These are phyloP conservation scores for Cryptococcus jaspeensis DNA, from an alignment of 1,284 basidiomycete species.

Conservation along the genomic window DNA sequence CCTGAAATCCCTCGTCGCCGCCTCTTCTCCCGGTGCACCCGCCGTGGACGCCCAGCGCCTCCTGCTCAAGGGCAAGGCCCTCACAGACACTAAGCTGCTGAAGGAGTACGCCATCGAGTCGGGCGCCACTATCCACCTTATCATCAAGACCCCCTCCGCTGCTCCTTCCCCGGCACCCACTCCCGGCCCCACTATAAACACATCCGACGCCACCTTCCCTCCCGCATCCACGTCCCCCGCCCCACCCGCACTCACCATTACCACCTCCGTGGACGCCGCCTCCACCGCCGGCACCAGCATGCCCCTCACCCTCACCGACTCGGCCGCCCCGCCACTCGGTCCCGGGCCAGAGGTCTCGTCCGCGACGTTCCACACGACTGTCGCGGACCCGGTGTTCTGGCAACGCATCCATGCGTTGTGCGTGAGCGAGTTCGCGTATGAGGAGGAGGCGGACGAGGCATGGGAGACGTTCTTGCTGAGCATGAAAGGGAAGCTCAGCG, in stretches of 20 bases:
- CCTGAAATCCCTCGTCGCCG: conserved; percentile 69
- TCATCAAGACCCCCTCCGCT: conserved; percentile 65
- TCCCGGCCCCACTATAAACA: conserved; percentile 11
- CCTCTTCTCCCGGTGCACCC: conserved; percentile 57
- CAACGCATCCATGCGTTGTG: conserved; percentile 64
- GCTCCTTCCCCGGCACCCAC: conserved; percentile 8
- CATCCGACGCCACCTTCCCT: conserved; percentile 19
- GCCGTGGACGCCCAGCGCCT: conserved; percentile 78
- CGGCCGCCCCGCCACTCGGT: conserved; percentile 30
- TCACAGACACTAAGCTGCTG: conserved; percentile 78
- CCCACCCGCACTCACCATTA: conserved; percentile 54
- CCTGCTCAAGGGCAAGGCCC: conserved; percentile 85
- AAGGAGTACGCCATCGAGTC: conserved; percentile 81
- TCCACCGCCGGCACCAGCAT: conserved; percentile 17
- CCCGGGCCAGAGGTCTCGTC: conserved; percentile 38
- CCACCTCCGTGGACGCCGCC: conserved; percentile 51
- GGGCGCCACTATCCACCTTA: conserved; percentile 75
- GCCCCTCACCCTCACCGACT: conserved; percentile 33
- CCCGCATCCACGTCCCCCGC: conserved; percentile 25
- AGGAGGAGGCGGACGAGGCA: conserved; percentile 58
- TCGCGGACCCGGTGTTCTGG: conserved; percentile 78
- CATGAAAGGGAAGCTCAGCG: conserved; percentile 46
- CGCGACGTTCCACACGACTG: conserved; percentile 61
- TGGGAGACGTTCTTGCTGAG: conserved; percentile 50
- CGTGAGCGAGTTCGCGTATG: conserved; percentile 65